These are phyloP conservation scores for Raffaelea albimanens DNA, from an alignment of 2,329 filamentous ascomycete genomes.

Conservation along the genomic window DNA sequence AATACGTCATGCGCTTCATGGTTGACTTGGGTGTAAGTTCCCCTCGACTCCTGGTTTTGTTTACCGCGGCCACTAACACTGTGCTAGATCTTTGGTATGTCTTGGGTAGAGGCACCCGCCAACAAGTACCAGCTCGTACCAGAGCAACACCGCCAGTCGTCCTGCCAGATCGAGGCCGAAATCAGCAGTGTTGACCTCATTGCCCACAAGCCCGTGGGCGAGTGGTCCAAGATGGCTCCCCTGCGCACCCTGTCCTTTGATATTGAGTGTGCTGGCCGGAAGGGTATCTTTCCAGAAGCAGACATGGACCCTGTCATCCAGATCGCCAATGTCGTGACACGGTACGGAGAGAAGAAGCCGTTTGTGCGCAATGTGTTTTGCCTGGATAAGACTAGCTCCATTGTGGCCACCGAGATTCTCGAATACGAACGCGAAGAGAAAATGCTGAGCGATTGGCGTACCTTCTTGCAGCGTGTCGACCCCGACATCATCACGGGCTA, in stretches of 20 bases:
- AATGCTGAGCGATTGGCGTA: conserved; percentile 87
- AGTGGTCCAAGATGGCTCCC: conserved; percentile 97
- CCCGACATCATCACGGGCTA: conserved; percentile 98
- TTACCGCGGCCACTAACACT: neutral
- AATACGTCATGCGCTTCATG: conserved; percentile 95
- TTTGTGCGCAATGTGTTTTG: conserved; percentile 97
- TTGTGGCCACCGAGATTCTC: conserved; percentile 89
- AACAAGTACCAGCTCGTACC: conserved; percentile 63
- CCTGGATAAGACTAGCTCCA: conserved; percentile 81
- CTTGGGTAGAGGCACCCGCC: conserved; percentile 83
- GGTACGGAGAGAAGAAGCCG: conserved; percentile 89
- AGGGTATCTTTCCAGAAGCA: conserved; percentile 93
- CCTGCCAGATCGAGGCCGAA: conserved; percentile 90
- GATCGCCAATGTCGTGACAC: conserved; percentile 91
- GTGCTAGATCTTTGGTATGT: conserved; percentile 76
- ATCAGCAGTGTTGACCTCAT: conserved; percentile 76
- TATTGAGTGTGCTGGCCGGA: conserved; percentile 96
- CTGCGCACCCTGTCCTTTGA: conserved; percentile 90
- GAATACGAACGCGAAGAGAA: conserved; percentile 73
- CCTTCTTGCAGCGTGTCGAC: conserved; percentile 83
- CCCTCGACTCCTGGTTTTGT: neutral
- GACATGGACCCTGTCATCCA: conserved; percentile 92
- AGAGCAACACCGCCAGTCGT: conserved; percentile 64
- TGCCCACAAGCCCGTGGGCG: conserved; percentile 78
- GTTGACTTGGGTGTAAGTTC: conserved; percentile 74